Base-by-base conservation (phyloP, 2,329 filamentous ascomycete species). In the Aspergillus puulaauensis region DNA sequence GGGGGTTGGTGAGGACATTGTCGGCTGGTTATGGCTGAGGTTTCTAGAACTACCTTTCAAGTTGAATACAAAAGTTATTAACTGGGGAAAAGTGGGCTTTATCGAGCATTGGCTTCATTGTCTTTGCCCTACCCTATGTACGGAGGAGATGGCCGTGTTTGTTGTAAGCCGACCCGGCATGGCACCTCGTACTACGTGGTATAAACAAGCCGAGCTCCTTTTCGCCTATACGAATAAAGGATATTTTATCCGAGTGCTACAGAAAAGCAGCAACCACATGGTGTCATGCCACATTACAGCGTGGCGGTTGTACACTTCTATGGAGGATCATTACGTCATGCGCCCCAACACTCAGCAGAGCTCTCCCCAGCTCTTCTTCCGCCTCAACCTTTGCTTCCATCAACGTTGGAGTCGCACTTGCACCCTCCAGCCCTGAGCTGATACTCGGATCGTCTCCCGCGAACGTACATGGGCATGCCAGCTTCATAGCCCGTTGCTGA, bases 361-460 rank as follows among this genome's bases (percentile, higher is more conserved):
- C 31, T 46, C 31, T 45, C 48, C 49, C 49, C 33, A 57, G 50
- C 31, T 57, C 50, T 44, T 44, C 35, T 37, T n/a, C 35, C 6
- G 14, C 21, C 33, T 52, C 54, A 52, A 56, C 53, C n/a, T 19
- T n/a, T 24, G 12, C 12, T 33, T 31, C 14, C 24, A n/a, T 15
- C 24, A 4, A 31, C 27, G 12, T 11, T 23, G 12, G 11, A 23
- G 35, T 37, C 14, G 35, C 35, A 37, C 5, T n/a, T 8, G 35
- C 12, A 37, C 14, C 15, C 35, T 37, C 27, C 3, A 31, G 3
- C 40, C 19, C 7, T 21, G 17, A 11, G 17, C 40, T 19, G 40
- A 43, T 17, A n/a, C 17, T 21, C n/a, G 17, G 40, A 43, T 3
- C 11, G 17, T 43, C 14, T 43, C 40, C n/a, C n/a, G 6, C 19